Conservation (phyloP, 2,329 filamentous ascomycete species). For the Cryphonectria naterciae region DNA sequence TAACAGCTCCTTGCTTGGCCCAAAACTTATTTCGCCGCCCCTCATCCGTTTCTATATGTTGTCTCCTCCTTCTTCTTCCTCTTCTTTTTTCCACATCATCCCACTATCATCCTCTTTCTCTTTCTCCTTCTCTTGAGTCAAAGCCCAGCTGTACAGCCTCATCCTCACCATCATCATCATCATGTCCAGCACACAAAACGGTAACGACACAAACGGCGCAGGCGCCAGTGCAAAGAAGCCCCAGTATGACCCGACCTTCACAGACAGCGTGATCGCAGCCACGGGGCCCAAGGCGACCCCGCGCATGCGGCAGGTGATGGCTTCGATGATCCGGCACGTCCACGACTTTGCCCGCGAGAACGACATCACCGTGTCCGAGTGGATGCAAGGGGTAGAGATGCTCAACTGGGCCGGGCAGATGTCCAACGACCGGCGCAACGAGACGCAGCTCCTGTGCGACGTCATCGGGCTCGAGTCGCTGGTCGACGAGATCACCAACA, state of each 20-base stretch:
- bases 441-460: conserved; percentile 73
- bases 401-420: conserved; percentile 74
- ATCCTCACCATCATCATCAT: neutral
- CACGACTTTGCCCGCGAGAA: conserved; percentile 83
- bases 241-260: conserved; percentile 77
- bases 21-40: neutral
- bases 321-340: conserved; percentile 71
- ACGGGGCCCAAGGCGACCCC: conserved; percentile 74
- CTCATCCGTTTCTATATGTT: conserved; percentile 1
- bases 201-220: conserved; percentile 35
- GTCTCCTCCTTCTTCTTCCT: too few species aligned
- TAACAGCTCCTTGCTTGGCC: neutral
- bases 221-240: conserved; percentile 37
- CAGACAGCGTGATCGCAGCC: conserved; percentile 70
- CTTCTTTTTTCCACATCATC: neutral
- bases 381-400: conserved; percentile 63
- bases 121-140: neutral
- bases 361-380: conserved; percentile 79
- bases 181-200: conserved; percentile 14
- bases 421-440: conserved; percentile 70
- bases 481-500: conserved; percentile 81
- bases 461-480: conserved; percentile 75
- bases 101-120: neutral
- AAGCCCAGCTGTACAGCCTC: neutral
- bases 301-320: conserved; percentile 69